Percentiles rank a stretch among this genome's conserved stretches.
These are phyloP conservation scores for Drechslerella dactyloides DNA, from an alignment of 2,329 filamentous ascomycete species.

Conservation along the genomic window DNA sequence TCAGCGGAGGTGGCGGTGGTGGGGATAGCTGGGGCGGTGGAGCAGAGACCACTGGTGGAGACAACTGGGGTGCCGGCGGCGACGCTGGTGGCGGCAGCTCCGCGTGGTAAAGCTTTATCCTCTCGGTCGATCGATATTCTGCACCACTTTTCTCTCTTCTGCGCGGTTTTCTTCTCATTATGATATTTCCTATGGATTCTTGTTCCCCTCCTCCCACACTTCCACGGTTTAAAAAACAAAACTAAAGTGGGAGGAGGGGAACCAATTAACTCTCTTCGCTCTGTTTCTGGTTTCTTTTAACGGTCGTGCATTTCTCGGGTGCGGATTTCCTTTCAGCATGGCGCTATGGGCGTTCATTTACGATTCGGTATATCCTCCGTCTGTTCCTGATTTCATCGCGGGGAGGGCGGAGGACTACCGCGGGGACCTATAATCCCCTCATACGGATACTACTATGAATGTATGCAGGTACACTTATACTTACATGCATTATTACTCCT, in stretches of 20 bases:
- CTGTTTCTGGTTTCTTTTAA: neutral
- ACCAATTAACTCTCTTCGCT: conserved; percentile 1
- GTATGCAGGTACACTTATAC: no score
- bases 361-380: neutral
- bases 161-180: neutral
- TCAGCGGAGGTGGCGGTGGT: conserved; percentile 46
- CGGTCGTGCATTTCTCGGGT: no score
- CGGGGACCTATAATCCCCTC: neutral
- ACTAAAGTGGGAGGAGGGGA: no score
- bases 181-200: neutral
- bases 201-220: neutral
- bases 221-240: conserved; percentile 1
- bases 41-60: no score
- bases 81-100: conserved; percentile 13
- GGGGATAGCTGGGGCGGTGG: conserved; percentile 43
- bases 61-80: conserved; percentile 1
- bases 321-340: no score
- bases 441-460: conserved; percentile 3
- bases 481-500: no score
- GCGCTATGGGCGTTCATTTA: no score
- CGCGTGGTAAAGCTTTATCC: conserved; percentile 26
- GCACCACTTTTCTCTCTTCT: neutral
- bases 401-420: neutral
- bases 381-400: conserved; percentile 1
- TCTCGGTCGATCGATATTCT: neutral